Base-by-base conservation (phyloP, 2,329 filamentous ascomycete species). In the Stemphylium beticola region DNA sequence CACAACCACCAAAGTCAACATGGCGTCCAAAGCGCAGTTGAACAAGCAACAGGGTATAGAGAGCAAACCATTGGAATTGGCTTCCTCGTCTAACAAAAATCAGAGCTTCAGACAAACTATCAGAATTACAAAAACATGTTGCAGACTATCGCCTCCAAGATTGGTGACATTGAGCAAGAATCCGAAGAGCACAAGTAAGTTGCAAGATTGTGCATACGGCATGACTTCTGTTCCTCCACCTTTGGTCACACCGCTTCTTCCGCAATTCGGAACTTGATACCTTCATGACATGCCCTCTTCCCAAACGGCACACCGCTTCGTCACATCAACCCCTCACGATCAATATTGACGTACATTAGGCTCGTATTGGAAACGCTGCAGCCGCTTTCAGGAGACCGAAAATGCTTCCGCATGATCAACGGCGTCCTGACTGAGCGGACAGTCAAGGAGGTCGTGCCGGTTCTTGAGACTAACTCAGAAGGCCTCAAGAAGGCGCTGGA, bases 351-450 rank as follows among this genome's bases (percentile, higher is more conserved):
- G 15, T 34, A 17, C 14, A 36, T 29, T 41, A 98, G 95, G 77
- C 90, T 98, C 63, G 95, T 99, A 31, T 85, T 98, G 46, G 93
- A 98, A 73, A 98, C 93, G 3, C 80, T 99, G 60, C 85, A 89
- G 55, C 93, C 93, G 40, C 84, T 98, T 20, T 83, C 91, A 1
- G 84, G 83, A 61, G 90, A 96, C 64, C 90, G 95, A 69, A 99
- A 97, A 81, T 98, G 93, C 79, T 99, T 98, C 79, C 93, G 95
- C 67, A 92, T 99, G 85, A 96, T 99, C 76, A 98, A 99, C 76
- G 95, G 95, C 40, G 93, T 98, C 20, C 81, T 99, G 54, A 91
- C 96, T 49, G 95, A 99, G 81, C 85, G 93, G 66, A 98, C 93
- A 14, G 91, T 99, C 65, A 84, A 92, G 76, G 95, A 98, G 76